Base-by-base conservation (phyloP, 257 asterid species). In the Solanum paucissectum region DNA sequence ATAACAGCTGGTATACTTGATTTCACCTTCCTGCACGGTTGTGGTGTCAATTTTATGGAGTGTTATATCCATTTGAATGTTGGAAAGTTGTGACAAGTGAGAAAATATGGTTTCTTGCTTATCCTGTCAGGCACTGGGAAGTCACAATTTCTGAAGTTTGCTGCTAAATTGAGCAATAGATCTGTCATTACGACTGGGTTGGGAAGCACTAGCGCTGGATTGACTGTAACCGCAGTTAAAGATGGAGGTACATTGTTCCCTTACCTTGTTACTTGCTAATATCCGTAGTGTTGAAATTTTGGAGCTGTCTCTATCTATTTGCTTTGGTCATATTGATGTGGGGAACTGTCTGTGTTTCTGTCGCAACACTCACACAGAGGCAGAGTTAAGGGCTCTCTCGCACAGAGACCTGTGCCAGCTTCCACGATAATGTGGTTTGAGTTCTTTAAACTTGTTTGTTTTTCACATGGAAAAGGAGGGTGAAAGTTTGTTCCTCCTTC, bases 171-270 rank as follows among this genome's bases (percentile, higher is more conserved):
- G 91, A 93, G 99, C 94, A 94, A 94, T 90, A 94, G 99, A 92
- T 95, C 99, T 27, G 99, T 97, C 86, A 95, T 97, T 79, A 96
- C 99, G 37, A 95, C 98, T 82, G 99, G 99, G 76, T 92, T 97
- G 92, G 99, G 99, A 87, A 97, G 99, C 93, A 95, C 98, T 83
- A 95, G 99, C 85, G 99, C 99, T 91, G 99, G 99, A 89, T 92
- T 97, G 90, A 97, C 99, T 66, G 99, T 97, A 81, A 95, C 99
- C n/a, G 99, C 99, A 88, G 99, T 97, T 89, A 97, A 92, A 93
- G 99, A 97, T 92, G 99, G 99, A 92, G 99, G 99, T 95, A 93
- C 25, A 27, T 18, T 52, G 23, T 81, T 87, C 64, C 60, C 74
- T 84, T 29, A 18, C 34, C 20, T 60, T 42, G 37, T 69, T 42